Conservation (phyloP, 2,329 filamentous ascomycete species). For the Curvularia hawaiiensis region DNA sequence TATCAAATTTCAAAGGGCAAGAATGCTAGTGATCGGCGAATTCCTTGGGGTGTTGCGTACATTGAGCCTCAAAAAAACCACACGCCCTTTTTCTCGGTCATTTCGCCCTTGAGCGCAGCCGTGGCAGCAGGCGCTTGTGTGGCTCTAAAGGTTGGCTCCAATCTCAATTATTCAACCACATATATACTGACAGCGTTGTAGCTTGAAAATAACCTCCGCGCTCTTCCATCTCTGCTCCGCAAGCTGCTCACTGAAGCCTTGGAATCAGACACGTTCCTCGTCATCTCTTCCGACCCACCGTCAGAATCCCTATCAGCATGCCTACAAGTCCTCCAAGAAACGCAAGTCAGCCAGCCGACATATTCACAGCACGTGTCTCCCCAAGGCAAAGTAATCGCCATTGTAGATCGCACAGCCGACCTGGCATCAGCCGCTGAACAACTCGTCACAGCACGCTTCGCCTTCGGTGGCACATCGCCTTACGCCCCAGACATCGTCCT, state of each 20-base stretch:
- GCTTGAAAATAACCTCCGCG: slow-evolving; percentile 50
- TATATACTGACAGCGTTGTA: slow-evolving; percentile 16
- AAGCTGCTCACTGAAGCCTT: slow-evolving; percentile 49
- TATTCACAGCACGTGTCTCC: slow-evolving; percentile 46
- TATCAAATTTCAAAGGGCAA: slow-evolving; percentile 50
- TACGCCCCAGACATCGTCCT: slow-evolving; percentile 67
- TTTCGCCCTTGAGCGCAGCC: slow-evolving; percentile 50
- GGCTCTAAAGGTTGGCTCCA: slow-evolving; percentile 51
- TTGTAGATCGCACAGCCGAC: slow-evolving; percentile 67
- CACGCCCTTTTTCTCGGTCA: slow-evolving; percentile 52
- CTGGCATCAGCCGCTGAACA: slow-evolving; percentile 58
- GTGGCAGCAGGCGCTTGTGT: slow-evolving; percentile 59
- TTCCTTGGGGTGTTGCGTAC: slow-evolving; percentile 52
- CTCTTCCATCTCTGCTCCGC: slow-evolving; percentile 45
- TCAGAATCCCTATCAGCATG: slow-evolving; percentile 29
- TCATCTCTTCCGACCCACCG: slow-evolving; percentile 45
- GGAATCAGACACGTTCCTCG: slow-evolving; percentile 56
- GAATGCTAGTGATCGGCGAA: slow-evolving; percentile 43
- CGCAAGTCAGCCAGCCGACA: slow-evolving; percentile 13
- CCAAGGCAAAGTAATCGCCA: slow-evolving; percentile 52
- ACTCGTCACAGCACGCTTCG: slow-evolving; percentile 60
- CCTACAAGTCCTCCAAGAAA: slow-evolving; percentile 45
- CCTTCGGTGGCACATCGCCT: slow-evolving; percentile 61
- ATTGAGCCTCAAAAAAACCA: slow-evolving; percentile 54
- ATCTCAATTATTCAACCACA: background rate